Evolutionary conservation across 768 basidiomycete species (phyloP).

Genomic region (Naematelia encephala): DNA sequence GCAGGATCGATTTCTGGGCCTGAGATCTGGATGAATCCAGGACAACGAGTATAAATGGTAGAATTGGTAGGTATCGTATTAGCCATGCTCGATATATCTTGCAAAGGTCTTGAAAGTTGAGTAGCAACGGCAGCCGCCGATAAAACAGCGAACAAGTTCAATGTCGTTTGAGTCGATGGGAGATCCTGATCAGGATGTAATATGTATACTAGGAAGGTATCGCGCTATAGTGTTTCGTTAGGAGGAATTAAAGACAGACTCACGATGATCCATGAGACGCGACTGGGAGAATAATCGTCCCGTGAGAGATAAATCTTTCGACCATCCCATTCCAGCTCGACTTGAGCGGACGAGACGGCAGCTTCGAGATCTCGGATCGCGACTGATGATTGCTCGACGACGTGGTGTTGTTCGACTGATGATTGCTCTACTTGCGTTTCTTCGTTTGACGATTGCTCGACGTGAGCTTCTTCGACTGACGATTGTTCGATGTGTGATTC

Average conservation of each 20-base stretch:
- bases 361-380: constrained; percentile 21
- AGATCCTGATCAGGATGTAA: too few species aligned
- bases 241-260: constrained; percentile 7
- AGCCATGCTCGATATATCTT: too few species aligned
- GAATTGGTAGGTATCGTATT: constrained; percentile 7
- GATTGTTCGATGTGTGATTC: too few species aligned
- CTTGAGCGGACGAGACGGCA: constrained; percentile 19
- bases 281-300: not conserved
- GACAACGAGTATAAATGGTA: constrained; percentile 4
- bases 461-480: not conserved
- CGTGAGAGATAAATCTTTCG: constrained; percentile 6
- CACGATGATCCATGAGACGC: constrained; percentile 33
- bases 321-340: constrained; percentile 22
- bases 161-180: constrained; percentile 7
- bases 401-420: not conserved
- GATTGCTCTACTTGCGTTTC: too few species aligned
- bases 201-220: too few species aligned
- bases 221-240: too few species aligned
- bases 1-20: constrained; percentile 22
- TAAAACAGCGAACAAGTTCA: constrained; percentile 20
- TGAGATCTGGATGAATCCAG: not conserved
- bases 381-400: not conserved
- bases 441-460: not conserved
- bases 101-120: not conserved
- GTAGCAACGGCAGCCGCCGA: constrained; percentile 1